Conservation (phyloP, 2,329 filamentous ascomycete genomes). For the Lecanosticta acicola region DNA sequence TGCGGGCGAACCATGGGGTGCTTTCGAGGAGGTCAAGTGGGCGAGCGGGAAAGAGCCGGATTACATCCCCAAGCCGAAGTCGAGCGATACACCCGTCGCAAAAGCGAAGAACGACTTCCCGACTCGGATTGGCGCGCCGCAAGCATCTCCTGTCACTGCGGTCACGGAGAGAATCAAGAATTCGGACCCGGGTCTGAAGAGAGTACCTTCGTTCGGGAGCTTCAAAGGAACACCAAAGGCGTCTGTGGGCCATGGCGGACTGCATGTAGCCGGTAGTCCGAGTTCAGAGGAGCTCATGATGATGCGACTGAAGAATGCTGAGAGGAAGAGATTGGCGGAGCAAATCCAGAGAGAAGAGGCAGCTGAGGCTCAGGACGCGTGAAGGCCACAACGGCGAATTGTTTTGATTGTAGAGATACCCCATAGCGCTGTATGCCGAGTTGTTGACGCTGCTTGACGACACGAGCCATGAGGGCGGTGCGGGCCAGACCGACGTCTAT, state of each 20-base stretch:
- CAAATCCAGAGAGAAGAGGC: slow-evolving; percentile 37
- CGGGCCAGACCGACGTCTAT: too few relatives aligned
- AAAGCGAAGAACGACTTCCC: neutral
- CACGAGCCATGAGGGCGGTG: too few relatives aligned
- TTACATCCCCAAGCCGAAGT: slow-evolving; percentile 23
- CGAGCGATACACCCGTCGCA: neutral
- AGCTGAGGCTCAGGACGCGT: slow-evolving; percentile 1
- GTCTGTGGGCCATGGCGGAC: slow-evolving; percentile 6
- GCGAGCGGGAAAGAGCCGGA: slow-evolving; percentile 50
- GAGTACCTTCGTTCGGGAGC: slow-evolving; percentile 41
- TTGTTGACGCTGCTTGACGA: too few relatives aligned
- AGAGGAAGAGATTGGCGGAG: slow-evolving; percentile 41
- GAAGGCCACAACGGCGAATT: neutral
- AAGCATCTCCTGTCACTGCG: slow-evolving; percentile 4
- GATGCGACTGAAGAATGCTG: slow-evolving; percentile 42
- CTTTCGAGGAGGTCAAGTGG: slow-evolving; percentile 53
- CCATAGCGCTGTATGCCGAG: neutral
- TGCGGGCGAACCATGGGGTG: slow-evolving; percentile 37
- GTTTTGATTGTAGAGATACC: neutral
- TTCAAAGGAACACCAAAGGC: slow-evolving; percentile 31
- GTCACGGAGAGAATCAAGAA: slow-evolving; percentile 9
- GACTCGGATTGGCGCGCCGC: neutral
- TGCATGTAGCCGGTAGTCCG: slow-evolving; percentile 19
- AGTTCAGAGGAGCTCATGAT: slow-evolving; percentile 39
- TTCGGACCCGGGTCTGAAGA: slow-evolving; percentile 17